phyloP scores from a whole-genome alignment of 768 basidiomycete genomes.

The Crassisporium funariophilum region DNA sequence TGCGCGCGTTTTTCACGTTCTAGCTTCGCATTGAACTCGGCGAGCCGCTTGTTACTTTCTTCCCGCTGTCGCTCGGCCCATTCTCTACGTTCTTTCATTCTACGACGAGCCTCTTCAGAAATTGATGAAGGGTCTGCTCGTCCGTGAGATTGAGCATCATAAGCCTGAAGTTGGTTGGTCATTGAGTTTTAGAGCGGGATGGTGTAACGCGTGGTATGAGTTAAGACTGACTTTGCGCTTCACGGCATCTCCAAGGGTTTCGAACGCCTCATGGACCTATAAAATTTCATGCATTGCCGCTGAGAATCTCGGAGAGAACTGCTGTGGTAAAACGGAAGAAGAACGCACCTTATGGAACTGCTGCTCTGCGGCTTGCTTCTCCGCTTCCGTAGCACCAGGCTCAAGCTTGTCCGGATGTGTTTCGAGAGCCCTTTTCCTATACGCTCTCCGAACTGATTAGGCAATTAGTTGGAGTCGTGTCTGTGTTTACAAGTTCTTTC shows the following conservation, averaged over 20 bases:
- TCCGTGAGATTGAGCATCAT: constrained; percentile 44
- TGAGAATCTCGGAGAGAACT: constrained; percentile 14
- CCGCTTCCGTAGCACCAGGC: constrained; percentile 49
- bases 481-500: not conserved
- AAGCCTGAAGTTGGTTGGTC: constrained; percentile 35
- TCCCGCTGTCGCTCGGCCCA: constrained; percentile 56
- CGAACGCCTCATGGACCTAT: constrained; percentile 67
- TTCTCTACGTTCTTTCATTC: constrained; percentile 51
- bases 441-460: constrained; percentile 61
- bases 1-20: constrained; percentile 38
- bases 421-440: constrained; percentile 65
- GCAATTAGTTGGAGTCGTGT: not conserved
- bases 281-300: constrained; percentile 2
- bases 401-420: constrained; percentile 77
- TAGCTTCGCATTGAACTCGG: constrained; percentile 33
- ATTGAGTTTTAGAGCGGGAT: not conserved
- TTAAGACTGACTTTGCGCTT: constrained; percentile 51
- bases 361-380: constrained; percentile 54
- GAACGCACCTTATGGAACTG: constrained; percentile 62
- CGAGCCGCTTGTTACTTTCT: constrained; percentile 52
- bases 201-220: not conserved
- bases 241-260: constrained; percentile 53
- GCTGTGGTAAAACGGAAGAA: not conserved
- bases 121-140: constrained; percentile 27
- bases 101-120: constrained; percentile 41